Evolutionary conservation across 192 early-diverging fungal species (phyloP), one percentile per base, ranked within the genome.

Genomic region (Chytriomyces sp.): DNA sequence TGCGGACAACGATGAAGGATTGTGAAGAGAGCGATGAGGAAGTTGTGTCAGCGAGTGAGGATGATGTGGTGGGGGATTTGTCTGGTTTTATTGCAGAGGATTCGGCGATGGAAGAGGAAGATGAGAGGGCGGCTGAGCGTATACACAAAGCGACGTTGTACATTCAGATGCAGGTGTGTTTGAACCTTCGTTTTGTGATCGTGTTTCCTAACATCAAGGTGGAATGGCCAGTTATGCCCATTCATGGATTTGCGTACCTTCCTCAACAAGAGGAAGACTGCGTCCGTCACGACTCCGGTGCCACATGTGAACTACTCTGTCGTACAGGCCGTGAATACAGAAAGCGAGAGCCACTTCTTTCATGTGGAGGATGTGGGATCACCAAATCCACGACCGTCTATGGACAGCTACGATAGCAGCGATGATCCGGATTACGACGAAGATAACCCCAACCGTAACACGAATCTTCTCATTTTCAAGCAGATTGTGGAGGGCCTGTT

Each of bases 401-500:
- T 49, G 22, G 44, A 49, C 44, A n/a, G 17, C 28, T 17, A 64
- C 5, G 39, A n/a, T n/a, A n/a, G 34, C 39, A n/a, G 32, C 12
- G 62, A 64, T 22, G 62, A 64, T 28, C 19, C 57, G 41, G 62
- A 56, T 53, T 10, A 32, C 4, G 5, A 62, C 1, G 61, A 52
- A 56, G 26, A 37, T 30, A 30, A 56, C 2, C 17, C 41, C 30
- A 60, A 70, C 33, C 62, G 69, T 4, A 30, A 8, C n/a, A 41
- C 38, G n/a, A 71, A 74, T 34, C 22, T 81, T 36, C 28, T 59
- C 2, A 79, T 80, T 31, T 75, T 80, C 26, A 80, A 68, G 69
- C 78, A 80, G 56, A 77, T 80, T 26, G 77, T 80, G 22, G 68
- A 80, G 53, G 78, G 72, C 3, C 65, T 80, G 32, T 38, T 73